Conservation (phyloP, 2,329 filamentous ascomycete species). For the Botrytis byssoidea region DNA sequence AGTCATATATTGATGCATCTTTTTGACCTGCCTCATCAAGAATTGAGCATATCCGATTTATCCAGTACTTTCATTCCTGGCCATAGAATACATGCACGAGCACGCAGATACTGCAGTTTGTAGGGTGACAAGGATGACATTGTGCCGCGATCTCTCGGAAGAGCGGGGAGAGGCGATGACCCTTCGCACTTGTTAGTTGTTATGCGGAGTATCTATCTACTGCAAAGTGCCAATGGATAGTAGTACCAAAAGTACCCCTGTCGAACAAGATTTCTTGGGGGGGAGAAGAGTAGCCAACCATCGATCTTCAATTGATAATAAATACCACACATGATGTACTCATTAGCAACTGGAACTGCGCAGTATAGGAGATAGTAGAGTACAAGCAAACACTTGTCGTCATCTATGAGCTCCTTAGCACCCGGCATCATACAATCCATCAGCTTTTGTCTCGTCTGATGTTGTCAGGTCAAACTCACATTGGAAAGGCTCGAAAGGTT, state of each 20-base stretch:
- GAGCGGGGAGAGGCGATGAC: not conserved
- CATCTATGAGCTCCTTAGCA: not conserved
- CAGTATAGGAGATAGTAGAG: not conserved
- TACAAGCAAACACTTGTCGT: not conserved
- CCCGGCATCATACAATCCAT: not conserved
- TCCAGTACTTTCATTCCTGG: conserved; percentile 25
- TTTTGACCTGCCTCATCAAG: conserved; percentile 12
- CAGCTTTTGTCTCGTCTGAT: not conserved
- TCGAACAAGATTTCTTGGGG: not conserved
- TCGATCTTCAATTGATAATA: not conserved
- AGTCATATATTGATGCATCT: not conserved
- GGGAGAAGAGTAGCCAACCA: not conserved
- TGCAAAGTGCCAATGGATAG: not conserved
- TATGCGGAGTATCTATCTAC: not conserved
- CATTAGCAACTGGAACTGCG: not conserved
- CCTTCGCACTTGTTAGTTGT: not conserved
- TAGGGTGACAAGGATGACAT: not conserved
- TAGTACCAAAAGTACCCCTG: not conserved
- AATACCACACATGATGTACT: not conserved
- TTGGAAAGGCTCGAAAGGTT: not conserved
- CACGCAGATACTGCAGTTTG: not conserved
- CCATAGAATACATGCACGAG: conserved; percentile 31
- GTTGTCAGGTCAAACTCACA: not conserved
- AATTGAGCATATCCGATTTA: conserved; percentile 21
- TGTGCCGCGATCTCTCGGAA: not conserved